A percentile compares a stretch with the other conserved stretches of the same genome.
Evolutionary conservation across 1,284 basidiomycete genomes (phyloP).

Genomic region (Rhodotorula sp.): DNA sequence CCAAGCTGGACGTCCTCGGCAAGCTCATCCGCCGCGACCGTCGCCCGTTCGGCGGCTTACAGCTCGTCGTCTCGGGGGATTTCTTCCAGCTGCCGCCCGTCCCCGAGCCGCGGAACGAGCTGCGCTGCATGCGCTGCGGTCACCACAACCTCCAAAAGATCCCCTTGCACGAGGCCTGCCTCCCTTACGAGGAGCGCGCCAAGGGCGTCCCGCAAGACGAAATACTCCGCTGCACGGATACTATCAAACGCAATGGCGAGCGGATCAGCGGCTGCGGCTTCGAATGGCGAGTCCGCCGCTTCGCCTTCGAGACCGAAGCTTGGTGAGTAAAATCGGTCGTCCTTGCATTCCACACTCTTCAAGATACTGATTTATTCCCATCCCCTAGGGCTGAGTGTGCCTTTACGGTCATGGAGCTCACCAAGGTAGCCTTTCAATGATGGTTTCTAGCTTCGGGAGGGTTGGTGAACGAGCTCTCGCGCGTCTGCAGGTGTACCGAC

Average conservation of each 20-base stretch:
- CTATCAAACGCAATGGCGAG: slow-evolving; percentile 3
- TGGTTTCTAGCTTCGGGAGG: too few relatives aligned
- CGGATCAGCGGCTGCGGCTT: slow-evolving; percentile 19
- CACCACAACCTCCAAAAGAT: slow-evolving; percentile 15
- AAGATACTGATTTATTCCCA: too few relatives aligned
- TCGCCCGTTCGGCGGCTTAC: slow-evolving; percentile 35
- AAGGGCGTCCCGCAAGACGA: slow-evolving; percentile 6
- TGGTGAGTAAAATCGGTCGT: slow-evolving; percentile 15
- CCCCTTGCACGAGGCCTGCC: slow-evolving; percentile 11
- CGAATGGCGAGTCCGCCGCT: slow-evolving; percentile 14
- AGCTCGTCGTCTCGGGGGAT: slow-evolving; percentile 37
- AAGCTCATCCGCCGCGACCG: slow-evolving; percentile 31
- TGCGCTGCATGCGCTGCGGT: slow-evolving; percentile 35
- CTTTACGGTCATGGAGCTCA: slow-evolving; percentile 38
- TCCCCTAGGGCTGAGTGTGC: slow-evolving; percentile 31
- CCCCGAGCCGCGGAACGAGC: slow-evolving; percentile 13
- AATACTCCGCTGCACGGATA: slow-evolving; percentile 18
- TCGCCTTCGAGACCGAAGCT: slow-evolving; percentile 37
- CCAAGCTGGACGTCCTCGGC: slow-evolving; percentile 29
- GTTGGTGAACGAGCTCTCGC: not conserved
- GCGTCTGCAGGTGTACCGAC: slow-evolving; percentile 39
- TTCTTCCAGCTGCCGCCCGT: slow-evolving; percentile 40
- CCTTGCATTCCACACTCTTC: too few relatives aligned
- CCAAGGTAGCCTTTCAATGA: slow-evolving; percentile 12
- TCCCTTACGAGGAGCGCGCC: slow-evolving; percentile 25